These are phyloP conservation scores for Arthroderma sp. DNA, from an alignment of 2,329 filamentous ascomycete species.

Conservation along the genomic window DNA sequence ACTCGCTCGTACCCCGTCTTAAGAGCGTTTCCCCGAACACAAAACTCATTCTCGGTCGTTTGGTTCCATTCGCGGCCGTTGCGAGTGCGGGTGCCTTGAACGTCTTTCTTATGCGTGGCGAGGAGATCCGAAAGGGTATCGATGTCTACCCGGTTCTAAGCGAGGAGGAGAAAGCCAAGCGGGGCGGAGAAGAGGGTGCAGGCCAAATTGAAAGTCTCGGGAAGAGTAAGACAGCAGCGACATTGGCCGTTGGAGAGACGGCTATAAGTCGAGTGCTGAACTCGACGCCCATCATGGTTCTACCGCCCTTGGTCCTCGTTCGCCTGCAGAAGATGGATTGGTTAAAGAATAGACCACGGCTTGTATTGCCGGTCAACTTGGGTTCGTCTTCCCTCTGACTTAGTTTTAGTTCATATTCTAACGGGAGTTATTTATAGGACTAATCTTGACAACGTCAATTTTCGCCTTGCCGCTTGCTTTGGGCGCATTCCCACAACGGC, in stretches of 20 bases:
- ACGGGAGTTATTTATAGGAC: conserved; percentile 20
- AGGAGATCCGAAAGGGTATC: conserved; percentile 87
- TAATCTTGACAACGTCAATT: conserved; percentile 78
- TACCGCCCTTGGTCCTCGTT: conserved; percentile 77
- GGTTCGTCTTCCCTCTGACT: conserved; percentile 28
- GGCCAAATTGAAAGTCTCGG: conserved; percentile 53
- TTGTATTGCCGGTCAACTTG: conserved; percentile 73
- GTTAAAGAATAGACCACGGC: conserved; percentile 61
- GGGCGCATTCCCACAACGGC: conserved; percentile 82
- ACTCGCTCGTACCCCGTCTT: conserved; percentile 74
- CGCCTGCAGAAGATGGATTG: conserved; percentile 71
- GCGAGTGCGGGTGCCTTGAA: conserved; percentile 84
- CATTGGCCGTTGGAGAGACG: conserved; percentile 82
- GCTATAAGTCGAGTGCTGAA: conserved; percentile 85
- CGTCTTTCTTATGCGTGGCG: conserved; percentile 92
- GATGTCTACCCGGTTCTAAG: conserved; percentile 77
- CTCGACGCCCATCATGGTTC: conserved; percentile 90
- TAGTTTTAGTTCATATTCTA: not conserved
- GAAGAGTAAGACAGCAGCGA: conserved; percentile 77
- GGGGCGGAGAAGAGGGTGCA: conserved; percentile 51
- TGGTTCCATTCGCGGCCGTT: conserved; percentile 92
- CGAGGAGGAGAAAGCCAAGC: conserved; percentile 52
- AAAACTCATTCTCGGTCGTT: conserved; percentile 62
- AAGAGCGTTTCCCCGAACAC: conserved; percentile 63
- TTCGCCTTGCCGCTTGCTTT: conserved; percentile 81